Percentiles rank a stretch among this genome's conserved stretches.
These are phyloP conservation scores for Scutellaria baicalensis DNA, from an alignment of 257 asterid genomes.

Conservation along the genomic window DNA sequence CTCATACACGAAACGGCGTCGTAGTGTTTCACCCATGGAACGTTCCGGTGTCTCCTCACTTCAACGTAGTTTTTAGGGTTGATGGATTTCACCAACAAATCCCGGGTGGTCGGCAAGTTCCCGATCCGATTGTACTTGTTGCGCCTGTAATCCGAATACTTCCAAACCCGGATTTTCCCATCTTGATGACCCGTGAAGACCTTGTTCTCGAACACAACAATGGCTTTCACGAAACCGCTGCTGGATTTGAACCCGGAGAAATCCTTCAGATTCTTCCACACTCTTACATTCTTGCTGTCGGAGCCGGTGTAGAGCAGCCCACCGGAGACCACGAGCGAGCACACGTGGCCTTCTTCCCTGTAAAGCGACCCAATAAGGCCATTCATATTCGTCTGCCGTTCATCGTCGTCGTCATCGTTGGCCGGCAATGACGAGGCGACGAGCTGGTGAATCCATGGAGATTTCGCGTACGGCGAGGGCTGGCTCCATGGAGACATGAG, in stretches of 20 bases:
- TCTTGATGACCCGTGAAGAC: slow-evolving; percentile 88
- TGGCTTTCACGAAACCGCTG: slow-evolving; percentile 80
- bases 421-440: slow-evolving; percentile 3
- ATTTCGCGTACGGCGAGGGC: slow-evolving; percentile 56
- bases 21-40: slow-evolving; percentile 78
- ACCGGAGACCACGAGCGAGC: slow-evolving; percentile 58
- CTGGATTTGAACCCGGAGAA: slow-evolving; percentile 68
- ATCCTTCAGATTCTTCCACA: slow-evolving; percentile 68
- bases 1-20: slow-evolving; percentile 81
- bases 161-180: slow-evolving; percentile 87
- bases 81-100: slow-evolving; percentile 43
- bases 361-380: slow-evolving; percentile 57
- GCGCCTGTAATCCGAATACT: slow-evolving; percentile 20
- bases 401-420: neutral
- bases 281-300: slow-evolving; percentile 71
- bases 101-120: slow-evolving; percentile 63
- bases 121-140: slow-evolving; percentile 53
- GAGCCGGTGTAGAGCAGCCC: slow-evolving; percentile 76
- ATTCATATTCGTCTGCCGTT: neutral
- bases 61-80: slow-evolving; percentile 69
- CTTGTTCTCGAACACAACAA: slow-evolving; percentile 41
- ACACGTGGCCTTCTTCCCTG: slow-evolving; percentile 70
- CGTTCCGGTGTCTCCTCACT: slow-evolving; percentile 43
- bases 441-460: slow-evolving; percentile 65
- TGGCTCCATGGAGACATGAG: slow-evolving; percentile 76